These are phyloP conservation scores for Penicillium sp. DNA, from an alignment of 2,329 filamentous ascomycete species.

Conservation along the genomic window DNA sequence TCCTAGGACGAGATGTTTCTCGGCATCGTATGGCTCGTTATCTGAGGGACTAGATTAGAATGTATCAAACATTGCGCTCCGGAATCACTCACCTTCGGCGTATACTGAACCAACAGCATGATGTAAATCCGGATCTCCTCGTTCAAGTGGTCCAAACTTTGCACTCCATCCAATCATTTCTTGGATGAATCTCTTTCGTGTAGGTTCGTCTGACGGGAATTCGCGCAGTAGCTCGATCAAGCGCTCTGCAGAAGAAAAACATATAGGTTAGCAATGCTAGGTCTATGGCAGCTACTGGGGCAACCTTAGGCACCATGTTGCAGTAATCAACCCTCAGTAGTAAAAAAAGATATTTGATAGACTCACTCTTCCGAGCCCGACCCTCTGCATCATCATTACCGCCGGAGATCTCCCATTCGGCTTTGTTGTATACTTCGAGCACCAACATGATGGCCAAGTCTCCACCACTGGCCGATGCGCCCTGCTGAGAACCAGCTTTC, in stretches of 20 bases:
- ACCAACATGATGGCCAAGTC: slow-evolving; percentile 85
- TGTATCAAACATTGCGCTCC: neutral
- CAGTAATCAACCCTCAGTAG: neutral
- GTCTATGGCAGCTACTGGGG: neutral
- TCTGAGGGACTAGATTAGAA: slow-evolving; percentile 51
- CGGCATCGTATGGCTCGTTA: slow-evolving; percentile 88
- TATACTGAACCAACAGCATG: slow-evolving; percentile 85
- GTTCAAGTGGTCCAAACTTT: slow-evolving; percentile 80
- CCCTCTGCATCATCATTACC: slow-evolving; percentile 56
- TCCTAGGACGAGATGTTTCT: slow-evolving; percentile 82
- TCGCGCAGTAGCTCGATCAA: slow-evolving; percentile 76
- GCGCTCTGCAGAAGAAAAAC: slow-evolving; percentile 45
- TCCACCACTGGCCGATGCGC: slow-evolving; percentile 90
- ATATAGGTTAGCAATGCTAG: slow-evolving; percentile 8
- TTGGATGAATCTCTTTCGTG: slow-evolving; percentile 84
- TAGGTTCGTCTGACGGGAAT: slow-evolving; percentile 82
- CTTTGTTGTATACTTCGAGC: slow-evolving; percentile 87
- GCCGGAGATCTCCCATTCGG: slow-evolving; percentile 65
- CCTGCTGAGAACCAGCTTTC: slow-evolving; percentile 61
- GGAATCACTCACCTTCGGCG: slow-evolving; percentile 62
- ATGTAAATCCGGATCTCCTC: slow-evolving; percentile 91
- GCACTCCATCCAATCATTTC: slow-evolving; percentile 87
- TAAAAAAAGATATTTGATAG: neutral
- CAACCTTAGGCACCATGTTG: neutral
- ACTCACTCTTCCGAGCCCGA: slow-evolving; percentile 61